These are phyloP conservation scores for Astragalus glycyphyllos DNA, from an alignment of 306 rosid genomes.

Conservation along the genomic window DNA sequence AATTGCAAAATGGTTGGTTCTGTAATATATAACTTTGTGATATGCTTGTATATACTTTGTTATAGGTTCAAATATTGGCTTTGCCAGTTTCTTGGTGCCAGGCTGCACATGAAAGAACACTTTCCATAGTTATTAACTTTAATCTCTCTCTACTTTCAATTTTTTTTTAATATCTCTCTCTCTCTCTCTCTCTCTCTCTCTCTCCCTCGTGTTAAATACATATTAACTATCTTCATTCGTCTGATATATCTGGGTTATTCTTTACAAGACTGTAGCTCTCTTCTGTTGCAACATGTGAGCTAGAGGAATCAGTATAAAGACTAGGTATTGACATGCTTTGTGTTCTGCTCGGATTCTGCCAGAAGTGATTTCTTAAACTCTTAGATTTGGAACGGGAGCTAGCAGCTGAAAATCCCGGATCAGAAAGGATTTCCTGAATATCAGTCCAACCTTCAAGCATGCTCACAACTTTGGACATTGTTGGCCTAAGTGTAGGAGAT, in stretches of 20 bases:
- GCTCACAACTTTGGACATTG: conserved; percentile 88
- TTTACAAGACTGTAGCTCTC: conserved; percentile 49
- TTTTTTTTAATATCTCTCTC: too few species aligned
- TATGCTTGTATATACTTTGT: not conserved
- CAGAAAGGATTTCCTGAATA: conserved; percentile 76
- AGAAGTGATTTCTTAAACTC: conserved; percentile 75
- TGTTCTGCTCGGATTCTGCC: conserved; percentile 74
- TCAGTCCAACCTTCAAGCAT: conserved; percentile 93
- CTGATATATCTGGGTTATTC: conserved; percentile 48
- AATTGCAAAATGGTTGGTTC: not conserved
- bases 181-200: not conserved
- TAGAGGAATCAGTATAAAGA: conserved; percentile 56
- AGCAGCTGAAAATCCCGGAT: conserved; percentile 74
- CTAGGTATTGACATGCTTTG: conserved; percentile 61
- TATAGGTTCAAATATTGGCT: not conserved
- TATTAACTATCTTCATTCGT: conserved; percentile 36
- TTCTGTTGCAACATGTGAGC: conserved; percentile 56
- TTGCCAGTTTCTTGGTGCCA: not conserved
- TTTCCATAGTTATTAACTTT: not conserved
- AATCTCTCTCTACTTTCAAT: too few species aligned
- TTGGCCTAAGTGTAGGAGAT: conserved; percentile 86
- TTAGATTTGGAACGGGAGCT: conserved; percentile 66
- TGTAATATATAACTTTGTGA: not conserved
- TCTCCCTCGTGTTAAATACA: not conserved
- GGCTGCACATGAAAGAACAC: not conserved